These are phyloP conservation scores for Albifimbria verrucaria DNA, from an alignment of 2,329 filamentous ascomycete species.

Conservation along the genomic window DNA sequence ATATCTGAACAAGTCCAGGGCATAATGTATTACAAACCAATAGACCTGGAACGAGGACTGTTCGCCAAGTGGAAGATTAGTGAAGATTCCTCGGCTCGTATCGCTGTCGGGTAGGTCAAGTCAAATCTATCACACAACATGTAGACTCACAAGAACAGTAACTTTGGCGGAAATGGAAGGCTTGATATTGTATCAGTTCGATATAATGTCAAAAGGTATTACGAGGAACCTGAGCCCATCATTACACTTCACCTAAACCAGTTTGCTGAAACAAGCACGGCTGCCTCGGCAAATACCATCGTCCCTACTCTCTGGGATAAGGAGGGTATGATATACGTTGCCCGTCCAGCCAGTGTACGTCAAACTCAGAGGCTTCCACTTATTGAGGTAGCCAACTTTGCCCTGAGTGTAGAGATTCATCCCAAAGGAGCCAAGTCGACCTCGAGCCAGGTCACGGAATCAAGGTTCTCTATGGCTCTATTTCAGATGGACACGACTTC, in stretches of 20 bases:
- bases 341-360: not conserved
- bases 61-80: constrained; percentile 3
- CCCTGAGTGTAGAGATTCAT: constrained; percentile 1
- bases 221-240: not conserved
- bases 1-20: not conserved
- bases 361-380: not conserved
- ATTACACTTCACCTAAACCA: not conserved
- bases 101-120: not conserved
- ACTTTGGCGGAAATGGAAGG: not conserved
- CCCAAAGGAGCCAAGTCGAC: not conserved
- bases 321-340: not conserved
- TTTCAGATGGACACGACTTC: not conserved
- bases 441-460: not conserved
- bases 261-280: too few species aligned
- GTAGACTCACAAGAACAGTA: not conserved
- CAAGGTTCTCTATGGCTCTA: not conserved
- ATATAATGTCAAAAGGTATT: not conserved
- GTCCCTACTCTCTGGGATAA: not conserved
- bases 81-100: not conserved
- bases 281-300: not conserved
- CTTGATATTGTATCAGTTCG: not conserved
- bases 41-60: not conserved
- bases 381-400: constrained; percentile 2
- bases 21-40: constrained; percentile 1
- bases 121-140: not conserved